These are phyloP conservation scores for Arthrobotrys pseudoclavata DNA, from an alignment of 2,329 filamentous ascomycete genomes.

Conservation along the genomic window DNA sequence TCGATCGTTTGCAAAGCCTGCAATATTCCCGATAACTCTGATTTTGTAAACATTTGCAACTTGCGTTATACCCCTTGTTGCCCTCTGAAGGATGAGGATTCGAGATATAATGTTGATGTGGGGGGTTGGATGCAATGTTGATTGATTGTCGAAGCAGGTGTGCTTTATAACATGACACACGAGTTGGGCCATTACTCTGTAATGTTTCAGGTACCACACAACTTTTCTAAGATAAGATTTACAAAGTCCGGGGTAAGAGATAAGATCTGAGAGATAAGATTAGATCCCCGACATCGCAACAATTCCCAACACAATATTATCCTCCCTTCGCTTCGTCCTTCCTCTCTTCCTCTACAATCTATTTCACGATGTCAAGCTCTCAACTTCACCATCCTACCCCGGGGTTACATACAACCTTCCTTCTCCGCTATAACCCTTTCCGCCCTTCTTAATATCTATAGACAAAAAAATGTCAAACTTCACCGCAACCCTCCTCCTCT, in stretches of 20 bases:
- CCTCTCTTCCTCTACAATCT: background rate
- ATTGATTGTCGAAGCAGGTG: background rate
- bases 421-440: background rate
- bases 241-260: constrained; percentile 11
- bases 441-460: background rate
- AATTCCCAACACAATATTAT: constrained; percentile 36
- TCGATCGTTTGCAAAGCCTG: constrained; percentile 22
- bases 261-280: constrained; percentile 26
- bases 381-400: background rate
- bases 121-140: background rate
- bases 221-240: background rate
- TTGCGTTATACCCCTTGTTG: too few relatives aligned
- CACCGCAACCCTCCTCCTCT: constrained; percentile 32
- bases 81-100: background rate
- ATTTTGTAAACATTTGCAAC: constrained; percentile 41
- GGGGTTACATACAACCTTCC: background rate
- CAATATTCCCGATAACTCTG: constrained; percentile 36
- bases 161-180: constrained; percentile 10
- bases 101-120: background rate
- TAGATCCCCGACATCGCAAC: constrained; percentile 49
- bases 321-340: background rate
- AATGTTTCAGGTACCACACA: background rate
- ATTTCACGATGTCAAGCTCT: constrained; percentile 16
- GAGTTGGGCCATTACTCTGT: background rate
- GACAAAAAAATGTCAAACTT: constrained; percentile 4